These are phyloP conservation scores for Magnolia kwangsiensis DNA, from an alignment of 164 flowering plant species.

Conservation along the genomic window DNA sequence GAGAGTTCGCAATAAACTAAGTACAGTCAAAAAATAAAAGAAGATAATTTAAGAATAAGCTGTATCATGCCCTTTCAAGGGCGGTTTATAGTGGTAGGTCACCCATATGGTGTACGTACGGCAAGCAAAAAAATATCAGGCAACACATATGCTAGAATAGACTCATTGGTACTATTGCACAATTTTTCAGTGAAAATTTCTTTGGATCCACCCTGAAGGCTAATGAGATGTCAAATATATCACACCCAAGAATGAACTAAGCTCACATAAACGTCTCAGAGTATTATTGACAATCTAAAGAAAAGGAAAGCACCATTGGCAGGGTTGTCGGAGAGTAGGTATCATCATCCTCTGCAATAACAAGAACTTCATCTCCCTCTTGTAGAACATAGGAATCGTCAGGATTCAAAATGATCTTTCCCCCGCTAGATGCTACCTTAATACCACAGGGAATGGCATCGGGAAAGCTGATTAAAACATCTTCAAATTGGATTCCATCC, in stretches of 20 bases:
- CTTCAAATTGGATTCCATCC: slow-evolving; percentile 78
- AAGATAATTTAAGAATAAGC: too few species aligned
- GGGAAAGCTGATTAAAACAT: slow-evolving; percentile 73
- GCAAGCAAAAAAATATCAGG: not conserved
- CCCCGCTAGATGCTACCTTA: slow-evolving; percentile 61
- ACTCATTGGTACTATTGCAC: too few species aligned
- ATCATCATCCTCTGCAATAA: slow-evolving; percentile 87
- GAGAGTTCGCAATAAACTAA: too few species aligned
- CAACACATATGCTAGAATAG: slow-evolving; percentile 1
- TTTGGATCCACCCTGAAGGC: too few species aligned
- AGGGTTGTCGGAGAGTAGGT: slow-evolving; percentile 57
- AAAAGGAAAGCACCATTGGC: slow-evolving; percentile 59
- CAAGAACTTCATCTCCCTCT: slow-evolving; percentile 87
- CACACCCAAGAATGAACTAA: not conserved
- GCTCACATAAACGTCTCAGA: not conserved
- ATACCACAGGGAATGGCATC: slow-evolving; percentile 88
- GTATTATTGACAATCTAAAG: slow-evolving; percentile 6
- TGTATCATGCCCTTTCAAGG: too few species aligned
- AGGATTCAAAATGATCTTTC: slow-evolving; percentile 75
- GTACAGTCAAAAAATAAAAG: too few species aligned
- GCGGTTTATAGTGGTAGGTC: not conserved
- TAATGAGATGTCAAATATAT: too few species aligned
- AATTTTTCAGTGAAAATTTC: not conserved
- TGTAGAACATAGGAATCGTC: slow-evolving; percentile 66
- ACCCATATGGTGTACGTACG: not conserved